Base-by-base conservation (phyloP, 2,329 filamentous ascomycete species). In the Chrysosporium keratinophilum region DNA sequence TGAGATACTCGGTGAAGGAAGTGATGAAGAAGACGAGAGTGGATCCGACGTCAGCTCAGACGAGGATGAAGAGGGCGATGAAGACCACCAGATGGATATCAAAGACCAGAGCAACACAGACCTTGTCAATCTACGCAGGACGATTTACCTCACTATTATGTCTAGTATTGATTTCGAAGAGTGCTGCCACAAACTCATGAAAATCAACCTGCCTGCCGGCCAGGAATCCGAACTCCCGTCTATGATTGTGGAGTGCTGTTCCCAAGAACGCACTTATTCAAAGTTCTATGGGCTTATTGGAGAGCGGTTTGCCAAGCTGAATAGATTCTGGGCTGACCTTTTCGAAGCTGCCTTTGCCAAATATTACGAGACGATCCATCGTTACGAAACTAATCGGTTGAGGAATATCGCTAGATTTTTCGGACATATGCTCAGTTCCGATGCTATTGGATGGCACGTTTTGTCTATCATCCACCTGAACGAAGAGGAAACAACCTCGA, bases 61-160 rank as follows among this genome's bases (percentile, higher is more conserved):
- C 2, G 76, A 85, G n/a, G 85, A 82, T 55, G 85, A 87, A 52
- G 85, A 90, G 55, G 83, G 87, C 41, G 78, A 85, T 58, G 84
- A 93, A 66, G 83, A 88, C 58, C 85, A 85, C 65, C 85, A 85
- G 17, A 78, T 97, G 69, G 93, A 98, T 68, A 95, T 98, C 74
- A 95, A 97, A 71, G 93, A 98, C 65, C 89, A 95, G 73, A 94
- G 86, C 59, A 98, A 98, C 64, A 90, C 90, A 0, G 90, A 98
- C 68, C 78, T 98, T 12, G 88, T 97, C 67, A 95, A 94, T 65
- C 76, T 98, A 49, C 85, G 93, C 56, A 82, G 89, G 64, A 95
- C 88, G 5, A 98, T 97, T 62, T 98, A 98, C 69, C 78, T 98
- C 58, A 98, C 91, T 10, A 95, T 98, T 68, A 95, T 95, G 87